Conservation (phyloP, 352 stramenopile species). For the Pythium aquatile region DNA sequence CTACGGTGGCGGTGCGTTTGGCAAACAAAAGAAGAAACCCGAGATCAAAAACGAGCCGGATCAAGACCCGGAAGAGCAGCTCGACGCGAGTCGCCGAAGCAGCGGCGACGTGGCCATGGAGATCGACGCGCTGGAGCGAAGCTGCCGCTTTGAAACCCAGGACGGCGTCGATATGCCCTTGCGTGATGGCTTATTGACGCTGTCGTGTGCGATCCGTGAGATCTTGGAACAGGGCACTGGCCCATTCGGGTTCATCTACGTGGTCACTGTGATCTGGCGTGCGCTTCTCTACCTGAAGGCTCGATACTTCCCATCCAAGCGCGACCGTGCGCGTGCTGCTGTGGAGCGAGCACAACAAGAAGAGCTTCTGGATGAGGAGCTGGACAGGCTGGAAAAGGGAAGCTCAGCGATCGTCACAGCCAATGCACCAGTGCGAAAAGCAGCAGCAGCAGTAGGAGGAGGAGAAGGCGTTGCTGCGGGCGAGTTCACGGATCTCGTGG, state of each 20-base stretch:
- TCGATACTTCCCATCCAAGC: constrained; percentile 48
- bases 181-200: constrained; percentile 46
- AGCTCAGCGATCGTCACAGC: constrained; percentile 6
- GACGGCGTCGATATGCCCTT: constrained; percentile 38
- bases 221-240: constrained; percentile 47
- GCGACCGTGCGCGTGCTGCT: constrained; percentile 19
- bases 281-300: constrained; percentile 43
- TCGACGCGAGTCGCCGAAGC: constrained; percentile 24
- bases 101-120: constrained; percentile 62
- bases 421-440: background rate
- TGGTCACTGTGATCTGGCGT: constrained; percentile 48
- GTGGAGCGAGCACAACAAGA: constrained; percentile 20
- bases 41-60: constrained; percentile 15
- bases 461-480: too few relatives aligned
- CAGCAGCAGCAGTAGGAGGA: background rate
- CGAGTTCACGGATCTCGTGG: constrained; percentile 52
- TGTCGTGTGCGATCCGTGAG: constrained; percentile 36
- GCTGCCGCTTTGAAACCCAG: constrained; percentile 35
- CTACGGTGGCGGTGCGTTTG: constrained; percentile 60
- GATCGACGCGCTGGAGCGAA: constrained; percentile 63
- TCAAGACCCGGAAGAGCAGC: constrained; percentile 11
- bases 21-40: constrained; percentile 43
- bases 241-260: constrained; percentile 70
- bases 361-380: constrained; percentile 19
- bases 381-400: constrained; percentile 23